Conservation (phyloP, 1,284 basidiomycete genomes). For the Caloboletus inedulis region DNA sequence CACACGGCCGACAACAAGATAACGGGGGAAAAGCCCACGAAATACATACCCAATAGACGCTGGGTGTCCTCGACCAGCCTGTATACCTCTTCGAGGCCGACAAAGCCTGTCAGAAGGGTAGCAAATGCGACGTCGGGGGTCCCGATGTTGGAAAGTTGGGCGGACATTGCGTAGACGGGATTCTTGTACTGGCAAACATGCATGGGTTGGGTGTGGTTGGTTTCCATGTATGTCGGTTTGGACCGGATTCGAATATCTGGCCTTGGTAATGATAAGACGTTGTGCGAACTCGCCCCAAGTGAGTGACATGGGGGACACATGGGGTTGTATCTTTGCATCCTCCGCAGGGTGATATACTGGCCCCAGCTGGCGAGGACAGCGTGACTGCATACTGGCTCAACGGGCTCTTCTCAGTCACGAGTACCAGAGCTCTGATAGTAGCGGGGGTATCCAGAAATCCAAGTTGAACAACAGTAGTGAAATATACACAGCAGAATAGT, state of each 20-base stretch:
- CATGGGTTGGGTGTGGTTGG: not conserved
- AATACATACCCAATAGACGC: not conserved
- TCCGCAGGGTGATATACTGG: not conserved
- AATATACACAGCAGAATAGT: not conserved
- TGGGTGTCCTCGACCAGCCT: not conserved
- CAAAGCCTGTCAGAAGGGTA: not conserved
- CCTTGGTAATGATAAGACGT: not conserved
- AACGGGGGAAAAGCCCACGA: not conserved
- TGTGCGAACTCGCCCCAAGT: not conserved
- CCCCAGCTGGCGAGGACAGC: not conserved
- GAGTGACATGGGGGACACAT: not conserved
- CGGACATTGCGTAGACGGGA: not conserved
- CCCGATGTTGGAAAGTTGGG: not conserved
- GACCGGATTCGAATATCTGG: not conserved
- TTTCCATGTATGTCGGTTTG: not conserved
- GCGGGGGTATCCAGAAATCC: too few species aligned
- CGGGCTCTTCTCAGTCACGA: not conserved
- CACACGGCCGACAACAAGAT: not conserved
- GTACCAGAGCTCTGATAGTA: not conserved
- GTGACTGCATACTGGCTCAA: not conserved
- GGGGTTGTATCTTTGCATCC: not conserved
- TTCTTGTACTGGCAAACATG: not conserved
- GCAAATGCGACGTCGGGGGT: not conserved
- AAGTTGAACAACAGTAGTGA: not conserved
- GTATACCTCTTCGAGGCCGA: not conserved